Evolutionary conservation across 495 filamentous ascomycete species (phyloP), one percentile per base, ranked within the genome.

Genomic region (Arthonia radiata): DNA sequence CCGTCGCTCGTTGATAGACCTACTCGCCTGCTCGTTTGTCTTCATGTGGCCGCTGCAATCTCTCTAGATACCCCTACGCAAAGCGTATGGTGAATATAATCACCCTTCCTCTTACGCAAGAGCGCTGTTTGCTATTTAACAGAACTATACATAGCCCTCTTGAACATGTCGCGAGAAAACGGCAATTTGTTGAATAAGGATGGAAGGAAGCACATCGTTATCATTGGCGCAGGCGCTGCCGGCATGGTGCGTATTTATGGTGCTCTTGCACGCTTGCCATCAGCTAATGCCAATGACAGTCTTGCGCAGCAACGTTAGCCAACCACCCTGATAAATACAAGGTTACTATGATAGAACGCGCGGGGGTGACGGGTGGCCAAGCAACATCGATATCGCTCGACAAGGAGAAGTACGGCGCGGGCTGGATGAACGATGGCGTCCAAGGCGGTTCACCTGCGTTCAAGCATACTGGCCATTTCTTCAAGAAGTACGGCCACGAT

Each of bases 391-490:
- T 83, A 25, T 43, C 67, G 2, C 39, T 89, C 5, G 67, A 82
- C 42, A 57, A 69, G 33, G 39, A 56, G 9, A 61, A 60, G 31
- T 54, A 72, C 38, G 71, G 73, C 2, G 65, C 74, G 1, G 56
- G 56, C 16, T 82, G 74, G 77, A 56, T 81, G 37, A 89, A 89
- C 37, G 64, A 89, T 34, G 78, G 77, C 8, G 78, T 89, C 1
- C 77, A 89, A 38, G 76, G 78, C 2, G 78, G 76, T 3, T 76
- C 71, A 12, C 52, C 54, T 7, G 74, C 73, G 29, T 89, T 82
- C 52, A 68, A 75, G 37, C 76, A 83, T 39, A 83, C 75, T 4
- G 59, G 80, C 44, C 70, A 64, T 26, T 78, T 78, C 57, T 80
- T 83, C 41, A 54, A 55, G 13, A 54, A 52, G 17, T 71, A 82